Evolutionary conservation across 2,329 filamentous ascomycete genomes (phyloP).

Genomic region (Didymella lethalis): DNA sequence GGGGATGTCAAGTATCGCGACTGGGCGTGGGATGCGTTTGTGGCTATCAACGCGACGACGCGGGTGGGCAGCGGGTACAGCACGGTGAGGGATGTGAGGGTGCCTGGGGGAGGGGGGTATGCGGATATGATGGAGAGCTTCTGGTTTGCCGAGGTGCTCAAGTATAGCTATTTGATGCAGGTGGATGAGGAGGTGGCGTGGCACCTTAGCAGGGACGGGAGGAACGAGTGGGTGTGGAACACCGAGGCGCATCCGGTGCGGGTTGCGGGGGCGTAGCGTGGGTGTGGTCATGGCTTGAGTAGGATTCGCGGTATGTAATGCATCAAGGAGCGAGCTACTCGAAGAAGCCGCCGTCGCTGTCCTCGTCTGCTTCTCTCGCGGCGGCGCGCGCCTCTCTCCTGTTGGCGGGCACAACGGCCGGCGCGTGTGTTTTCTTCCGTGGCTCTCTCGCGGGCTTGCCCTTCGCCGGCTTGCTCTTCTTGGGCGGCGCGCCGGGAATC

Average conservation of each 20-base stretch:
- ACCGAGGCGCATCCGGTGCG: conserved; percentile 70
- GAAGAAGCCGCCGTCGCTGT: conserved; percentile 52
- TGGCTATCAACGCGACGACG: conserved; percentile 70
- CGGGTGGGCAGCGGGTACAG: conserved; percentile 72
- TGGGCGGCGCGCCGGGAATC: conserved; percentile 32
- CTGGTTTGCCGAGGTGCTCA: conserved; percentile 86
- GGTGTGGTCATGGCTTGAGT: too few relatives aligned
- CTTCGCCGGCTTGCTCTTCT: conserved; percentile 30
- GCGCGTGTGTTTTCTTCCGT: conserved; percentile 28
- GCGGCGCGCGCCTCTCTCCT: conserved; percentile 33
- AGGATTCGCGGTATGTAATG: conserved; percentile 25
- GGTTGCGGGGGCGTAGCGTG: conserved; percentile 38
- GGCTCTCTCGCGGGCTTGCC: conserved; percentile 25
- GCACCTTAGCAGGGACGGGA: conserved; percentile 60
- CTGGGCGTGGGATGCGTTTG: conserved; percentile 83
- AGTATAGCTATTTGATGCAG: conserved; percentile 79
- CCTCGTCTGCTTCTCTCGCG: conserved; percentile 35
- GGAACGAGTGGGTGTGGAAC: conserved; percentile 68
- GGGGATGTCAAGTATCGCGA: conserved; percentile 79
- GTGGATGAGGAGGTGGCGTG: conserved; percentile 66
- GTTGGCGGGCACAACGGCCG: conserved; percentile 24
- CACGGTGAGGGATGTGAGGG: conserved; percentile 71
- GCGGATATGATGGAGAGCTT: conserved; percentile 84
- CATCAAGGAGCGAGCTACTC: conserved; percentile 33
- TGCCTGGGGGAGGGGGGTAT: conserved; percentile 65